A percentile compares a stretch with the other conserved stretches of the same genome.
Evolutionary conservation across 768 basidiomycete genomes (phyloP).

Genomic region (Tylopilus rubrobrunneus): DNA sequence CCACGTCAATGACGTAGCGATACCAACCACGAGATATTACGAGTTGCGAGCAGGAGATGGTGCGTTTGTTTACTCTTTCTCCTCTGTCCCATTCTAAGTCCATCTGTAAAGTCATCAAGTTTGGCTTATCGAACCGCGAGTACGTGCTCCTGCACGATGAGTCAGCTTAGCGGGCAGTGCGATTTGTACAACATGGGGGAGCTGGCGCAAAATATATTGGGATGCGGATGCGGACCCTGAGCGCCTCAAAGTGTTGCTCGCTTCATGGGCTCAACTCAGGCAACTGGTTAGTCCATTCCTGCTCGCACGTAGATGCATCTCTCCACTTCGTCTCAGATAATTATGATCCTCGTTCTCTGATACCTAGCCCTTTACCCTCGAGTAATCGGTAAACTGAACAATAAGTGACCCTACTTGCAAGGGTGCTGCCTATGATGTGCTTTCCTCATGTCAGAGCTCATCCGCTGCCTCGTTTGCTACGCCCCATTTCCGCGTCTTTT

Average conservation of each 20-base stretch:
- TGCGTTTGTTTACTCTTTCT: conserved; percentile 33
- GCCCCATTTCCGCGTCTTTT: no score
- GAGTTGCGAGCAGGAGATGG: conserved; percentile 78
- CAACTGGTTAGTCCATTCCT: neutral
- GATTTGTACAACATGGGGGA: neutral
- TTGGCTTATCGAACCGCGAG: conserved; percentile 75
- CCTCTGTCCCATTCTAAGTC: conserved; percentile 7
- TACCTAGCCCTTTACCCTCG: neutral
- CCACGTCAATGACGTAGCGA: no score
- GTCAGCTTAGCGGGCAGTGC: conserved; percentile 34
- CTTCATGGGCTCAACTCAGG: neutral
- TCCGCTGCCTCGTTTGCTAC: no score
- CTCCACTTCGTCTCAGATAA: neutral
- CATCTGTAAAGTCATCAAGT: conserved; percentile 66
- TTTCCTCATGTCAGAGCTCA: no score
- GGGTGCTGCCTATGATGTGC: no score
- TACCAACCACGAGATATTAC: no score
- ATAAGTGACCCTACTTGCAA: no score
- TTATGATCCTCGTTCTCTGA: neutral
- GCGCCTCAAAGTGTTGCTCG: neutral
- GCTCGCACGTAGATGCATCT: neutral
- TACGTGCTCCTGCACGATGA: conserved; percentile 87
- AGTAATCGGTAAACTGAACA: neutral
- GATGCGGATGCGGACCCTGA: neutral
- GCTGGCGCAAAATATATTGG: neutral